Percentiles rank a stretch among this genome's conserved stretches.
Conservation (phyloP, 2,329 filamentous ascomycete species). For the Coleophoma eucalyptorum region DNA sequence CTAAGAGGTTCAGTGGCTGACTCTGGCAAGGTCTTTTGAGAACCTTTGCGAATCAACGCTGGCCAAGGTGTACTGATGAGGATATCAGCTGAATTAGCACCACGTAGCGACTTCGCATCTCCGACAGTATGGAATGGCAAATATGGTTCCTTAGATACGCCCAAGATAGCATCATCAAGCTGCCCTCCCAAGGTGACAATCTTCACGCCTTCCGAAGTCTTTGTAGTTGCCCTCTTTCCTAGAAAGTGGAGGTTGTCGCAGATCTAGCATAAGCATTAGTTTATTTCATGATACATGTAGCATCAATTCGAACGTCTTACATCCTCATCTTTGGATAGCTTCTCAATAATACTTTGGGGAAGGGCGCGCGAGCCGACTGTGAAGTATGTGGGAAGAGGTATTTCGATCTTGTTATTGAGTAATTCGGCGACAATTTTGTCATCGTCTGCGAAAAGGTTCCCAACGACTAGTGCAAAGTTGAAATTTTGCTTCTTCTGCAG, state of each 20-base stretch:
- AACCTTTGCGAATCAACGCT: constrained; percentile 63
- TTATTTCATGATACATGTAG: too few relatives aligned
- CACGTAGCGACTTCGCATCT: constrained; percentile 72
- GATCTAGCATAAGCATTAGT: constrained; percentile 41
- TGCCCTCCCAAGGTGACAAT: constrained; percentile 83
- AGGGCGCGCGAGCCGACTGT: constrained; percentile 72
- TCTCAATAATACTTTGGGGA: constrained; percentile 66
- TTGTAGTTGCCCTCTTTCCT: constrained; percentile 81
- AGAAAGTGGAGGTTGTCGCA: constrained; percentile 91
- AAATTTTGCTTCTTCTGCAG: constrained; percentile 88
- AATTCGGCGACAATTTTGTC: constrained; percentile 58
- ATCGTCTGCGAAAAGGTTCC: constrained; percentile 75
- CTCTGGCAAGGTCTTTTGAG: constrained; percentile 56
- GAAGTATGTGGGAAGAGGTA: constrained; percentile 89
- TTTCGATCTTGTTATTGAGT: constrained; percentile 64
- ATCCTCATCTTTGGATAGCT: constrained; percentile 66
- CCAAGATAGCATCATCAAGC: constrained; percentile 57
- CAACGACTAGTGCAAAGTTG: constrained; percentile 76
- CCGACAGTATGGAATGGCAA: constrained; percentile 73
- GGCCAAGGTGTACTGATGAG: constrained; percentile 88
- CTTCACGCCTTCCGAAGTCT: constrained; percentile 83
- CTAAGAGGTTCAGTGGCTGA: constrained; percentile 46
- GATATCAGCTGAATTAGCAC: constrained; percentile 78
- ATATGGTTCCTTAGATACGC: constrained; percentile 67
- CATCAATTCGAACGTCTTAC: constrained; percentile 25